Evolutionary conservation across 768 basidiomycete genomes (phyloP), one percentile per base, ranked within the genome.

Genomic region (Termitomyces sp.): DNA sequence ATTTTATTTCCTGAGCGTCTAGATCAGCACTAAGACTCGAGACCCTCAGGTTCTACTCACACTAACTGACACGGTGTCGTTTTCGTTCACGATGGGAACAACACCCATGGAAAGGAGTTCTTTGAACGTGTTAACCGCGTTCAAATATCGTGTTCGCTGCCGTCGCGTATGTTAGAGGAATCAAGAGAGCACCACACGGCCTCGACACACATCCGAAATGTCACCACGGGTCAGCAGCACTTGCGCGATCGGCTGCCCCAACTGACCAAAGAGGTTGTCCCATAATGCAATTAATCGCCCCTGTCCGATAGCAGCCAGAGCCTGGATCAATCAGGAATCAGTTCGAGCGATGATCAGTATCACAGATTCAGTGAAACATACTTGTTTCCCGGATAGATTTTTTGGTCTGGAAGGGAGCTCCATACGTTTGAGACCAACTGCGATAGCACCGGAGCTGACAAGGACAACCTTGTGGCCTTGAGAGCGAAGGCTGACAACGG

Each of bases 31-130:
- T 27, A 50, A 21, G 21, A 7, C 25, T 32, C 46, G 7, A 56
- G 28, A 8, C 48, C 50, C n/a, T 17, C 10, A 28, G 35, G 6
- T 39, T 41, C n/a, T 9, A 83, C 91, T 69, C 68, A 96, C 94
- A 73, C 93, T 94, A 57, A 99, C 97, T 23, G 95, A 96, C 35
- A 99, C 86, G 0, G 97, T 98, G 68, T 99, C 97, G 64, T 99
- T 99, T 71, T 99, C 97, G 70, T 99, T 99, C 54, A 99, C 94
- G 60, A 99, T 98, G 3, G 97, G 97, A 1, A 99, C 85, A 0
- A 98, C 92, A 16, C 95, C 96, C 88, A 98, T 90, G 3, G 83
- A 83, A 27, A 99, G 73, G 11, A 99, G 77, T 64, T 98, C 94
- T 35, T 88, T 87, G 70, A 99, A 82, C 0, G 97, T 98, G 64